Evolutionary conservation across 2,329 filamentous ascomycete species (phyloP).

Genomic region (Raffaelea deltoideospora): DNA sequence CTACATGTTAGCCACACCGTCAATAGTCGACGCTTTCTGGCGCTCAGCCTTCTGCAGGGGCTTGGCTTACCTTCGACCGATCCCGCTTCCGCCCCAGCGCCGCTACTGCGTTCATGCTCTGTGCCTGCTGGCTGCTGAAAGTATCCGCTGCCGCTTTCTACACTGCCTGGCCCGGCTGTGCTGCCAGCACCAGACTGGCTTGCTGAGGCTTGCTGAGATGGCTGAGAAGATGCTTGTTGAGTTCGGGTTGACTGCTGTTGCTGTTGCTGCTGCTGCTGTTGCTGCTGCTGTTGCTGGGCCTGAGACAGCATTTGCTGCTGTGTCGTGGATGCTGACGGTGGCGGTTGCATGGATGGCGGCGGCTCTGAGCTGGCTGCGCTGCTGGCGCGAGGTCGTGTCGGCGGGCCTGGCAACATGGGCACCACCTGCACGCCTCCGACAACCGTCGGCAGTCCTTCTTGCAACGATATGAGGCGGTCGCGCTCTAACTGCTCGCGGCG

Average conservation of each 20-base stretch:
- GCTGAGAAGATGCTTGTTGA: background rate
- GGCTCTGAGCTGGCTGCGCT: constrained; percentile 23
- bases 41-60: too few relatives aligned
- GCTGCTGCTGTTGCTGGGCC: background rate
- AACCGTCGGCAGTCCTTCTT: constrained; percentile 74
- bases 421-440: constrained; percentile 92
- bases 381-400: constrained; percentile 31
- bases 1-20: too few relatives aligned
- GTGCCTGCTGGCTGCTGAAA: constrained; percentile 22
- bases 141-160: background rate
- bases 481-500: constrained; percentile 85
- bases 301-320: constrained; percentile 1
- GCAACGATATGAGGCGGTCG: constrained; percentile 69
- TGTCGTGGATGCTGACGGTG: constrained; percentile 15
- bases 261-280: background rate
- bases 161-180: background rate
- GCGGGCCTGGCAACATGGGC: constrained; percentile 65
- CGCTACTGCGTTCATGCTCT: constrained; percentile 36
- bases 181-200: constrained; percentile 4
- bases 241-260: background rate
- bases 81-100: too few relatives aligned
- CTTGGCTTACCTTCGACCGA: too few relatives aligned
- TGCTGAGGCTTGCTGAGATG: constrained; percentile 23
- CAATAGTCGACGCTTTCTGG: too few relatives aligned
- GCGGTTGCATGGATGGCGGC: constrained; percentile 1